A percentile compares a stretch with the other conserved stretches of the same genome.
Evolutionary conservation across 352 stramenopile species (phyloP).

Genomic region (Phytopythium boreale): DNA sequence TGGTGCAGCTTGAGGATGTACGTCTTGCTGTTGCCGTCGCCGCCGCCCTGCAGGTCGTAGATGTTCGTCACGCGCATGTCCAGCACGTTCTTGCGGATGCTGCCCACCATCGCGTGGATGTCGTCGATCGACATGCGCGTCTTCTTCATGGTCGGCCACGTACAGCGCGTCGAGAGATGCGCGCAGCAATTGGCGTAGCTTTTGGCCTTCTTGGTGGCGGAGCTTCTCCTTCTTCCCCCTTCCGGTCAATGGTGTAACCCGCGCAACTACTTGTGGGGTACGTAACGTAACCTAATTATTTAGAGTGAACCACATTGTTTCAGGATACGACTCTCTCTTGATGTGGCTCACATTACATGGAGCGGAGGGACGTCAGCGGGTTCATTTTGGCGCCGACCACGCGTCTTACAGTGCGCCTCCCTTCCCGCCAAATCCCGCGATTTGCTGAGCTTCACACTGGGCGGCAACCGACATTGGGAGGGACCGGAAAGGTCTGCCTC

Average conservation of each 20-base stretch:
- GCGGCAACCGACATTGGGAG: neutral
- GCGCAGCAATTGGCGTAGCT: neutral
- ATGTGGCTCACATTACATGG: neutral
- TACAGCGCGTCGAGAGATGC: neutral
- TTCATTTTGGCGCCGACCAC: too few species aligned
- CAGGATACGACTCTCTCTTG: neutral
- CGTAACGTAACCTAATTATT: too few species aligned
- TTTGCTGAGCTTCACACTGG: too few species aligned
- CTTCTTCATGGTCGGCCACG: slow-evolving; percentile 61
- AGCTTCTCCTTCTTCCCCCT: too few species aligned
- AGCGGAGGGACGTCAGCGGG: too few species aligned
- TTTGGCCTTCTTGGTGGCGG: neutral
- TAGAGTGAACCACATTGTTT: neutral
- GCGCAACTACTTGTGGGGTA: too few species aligned
- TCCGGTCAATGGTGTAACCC: too few species aligned
- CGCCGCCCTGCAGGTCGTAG: slow-evolving; percentile 90
- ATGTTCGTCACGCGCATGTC: slow-evolving; percentile 96
- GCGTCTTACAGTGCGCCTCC: neutral
- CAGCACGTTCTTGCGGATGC: slow-evolving; percentile 81
- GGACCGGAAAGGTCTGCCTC: neutral
- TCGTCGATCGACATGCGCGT: slow-evolving; percentile 87
- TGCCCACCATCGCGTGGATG: slow-evolving; percentile 85
- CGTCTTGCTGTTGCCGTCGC: slow-evolving; percentile 85
- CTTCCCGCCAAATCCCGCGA: neutral
- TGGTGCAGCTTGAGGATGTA: slow-evolving; percentile 94